phyloP scores from a whole-genome alignment of 1,284 basidiomycete species.

The Ustilago lituana region DNA sequence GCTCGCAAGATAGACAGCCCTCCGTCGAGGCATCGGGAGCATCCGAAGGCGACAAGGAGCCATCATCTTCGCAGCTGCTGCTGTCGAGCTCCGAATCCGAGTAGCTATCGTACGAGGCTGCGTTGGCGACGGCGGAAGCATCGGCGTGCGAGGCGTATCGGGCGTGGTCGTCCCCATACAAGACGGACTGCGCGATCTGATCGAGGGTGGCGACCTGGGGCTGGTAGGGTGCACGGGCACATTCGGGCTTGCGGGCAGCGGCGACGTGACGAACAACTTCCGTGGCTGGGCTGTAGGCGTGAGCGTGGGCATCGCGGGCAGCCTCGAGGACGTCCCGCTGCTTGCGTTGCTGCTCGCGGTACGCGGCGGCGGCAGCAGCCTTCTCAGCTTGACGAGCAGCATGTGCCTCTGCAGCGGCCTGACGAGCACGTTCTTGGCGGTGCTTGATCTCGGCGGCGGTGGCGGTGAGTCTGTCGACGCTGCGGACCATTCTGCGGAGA shows the following conservation, averaged over 20 bases:
- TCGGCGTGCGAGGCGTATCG: conserved; percentile 16
- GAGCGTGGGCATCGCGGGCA: conserved; percentile 23
- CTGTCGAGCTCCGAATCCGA: conserved; percentile 45
- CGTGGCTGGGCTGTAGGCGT: conserved; percentile 16
- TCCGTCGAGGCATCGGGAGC: conserved; percentile 24
- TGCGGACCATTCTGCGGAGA: conserved; percentile 54
- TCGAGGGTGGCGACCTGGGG: conserved; percentile 34
- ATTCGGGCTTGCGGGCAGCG: conserved; percentile 34
- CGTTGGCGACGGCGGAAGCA: conserved; percentile 1
- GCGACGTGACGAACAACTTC: conserved; percentile 32
- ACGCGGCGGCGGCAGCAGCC: conserved; percentile 33
- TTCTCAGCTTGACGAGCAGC: conserved; percentile 46
- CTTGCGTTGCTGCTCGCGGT: conserved; percentile 34
- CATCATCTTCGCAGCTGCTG: conserved; percentile 46
- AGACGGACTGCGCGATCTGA: conserved; percentile 15
- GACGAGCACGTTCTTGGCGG: conserved; percentile 41
- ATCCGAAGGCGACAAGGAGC: conserved; percentile 34
- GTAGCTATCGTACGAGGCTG: conserved; percentile 31
- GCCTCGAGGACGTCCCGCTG: conserved; percentile 40
- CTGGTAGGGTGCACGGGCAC: conserved; percentile 22
- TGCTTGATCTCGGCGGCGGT: conserved; percentile 53
- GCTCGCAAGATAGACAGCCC: conserved; percentile 19
- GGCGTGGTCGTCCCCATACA: conserved; percentile 24
- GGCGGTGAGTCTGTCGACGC: conserved; percentile 62
- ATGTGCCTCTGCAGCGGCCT: conserved; percentile 39